Evolutionary conservation across 768 basidiomycete genomes (phyloP), one percentile per base, ranked within the genome.

Genomic region (Mycena galopus): DNA sequence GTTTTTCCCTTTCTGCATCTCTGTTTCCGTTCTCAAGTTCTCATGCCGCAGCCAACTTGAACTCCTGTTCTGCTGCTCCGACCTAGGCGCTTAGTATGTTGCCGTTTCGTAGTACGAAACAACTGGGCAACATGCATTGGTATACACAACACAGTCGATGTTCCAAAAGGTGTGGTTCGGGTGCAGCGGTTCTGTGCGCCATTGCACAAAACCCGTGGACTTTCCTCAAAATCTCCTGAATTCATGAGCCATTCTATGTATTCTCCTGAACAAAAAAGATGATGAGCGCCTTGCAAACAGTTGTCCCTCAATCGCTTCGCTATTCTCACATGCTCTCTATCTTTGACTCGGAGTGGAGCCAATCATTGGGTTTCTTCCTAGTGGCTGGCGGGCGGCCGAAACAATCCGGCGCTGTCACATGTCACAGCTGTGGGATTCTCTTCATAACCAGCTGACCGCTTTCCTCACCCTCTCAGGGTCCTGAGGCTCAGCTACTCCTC

Each of bases 341-440:
- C 64, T 65, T 56, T 65, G 53, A 56, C 64, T 56, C 64, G 35
- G 55, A 57, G 53, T 65, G 65, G 53, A 65, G 65, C 65, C 65
- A 65, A 65, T 65, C 53, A 65, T 56, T 29, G 7, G 64, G 56
- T 35, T 65, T 39, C 65, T 65, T 56, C 55, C 65, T 65, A 65
- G 65, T 55, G 65, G 65, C 53, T 65, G 65, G 39, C 65, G 57
- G 51, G 16, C 65, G 53, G 55, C 65, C 65, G 53, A 65, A 65
- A 65, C 65, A 65, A 57, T 64, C 50, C 63, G 63, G 51, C 63
- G 50, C 63, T 64, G n/a, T n/a, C n/a, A n/a, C n/a, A n/a, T n/a
- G n/a, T n/a, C n/a, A n/a, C n/a, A n/a, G n/a, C n/a, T n/a, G 63
- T 53, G 65, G 65, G 65, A 21, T 65, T 65, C 65, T 65, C 37